Percentiles rank a stretch among this genome's conserved stretches.
Conservation (phyloP, 257 asterid genomes). For the Dorcoceras hygrometricum region DNA sequence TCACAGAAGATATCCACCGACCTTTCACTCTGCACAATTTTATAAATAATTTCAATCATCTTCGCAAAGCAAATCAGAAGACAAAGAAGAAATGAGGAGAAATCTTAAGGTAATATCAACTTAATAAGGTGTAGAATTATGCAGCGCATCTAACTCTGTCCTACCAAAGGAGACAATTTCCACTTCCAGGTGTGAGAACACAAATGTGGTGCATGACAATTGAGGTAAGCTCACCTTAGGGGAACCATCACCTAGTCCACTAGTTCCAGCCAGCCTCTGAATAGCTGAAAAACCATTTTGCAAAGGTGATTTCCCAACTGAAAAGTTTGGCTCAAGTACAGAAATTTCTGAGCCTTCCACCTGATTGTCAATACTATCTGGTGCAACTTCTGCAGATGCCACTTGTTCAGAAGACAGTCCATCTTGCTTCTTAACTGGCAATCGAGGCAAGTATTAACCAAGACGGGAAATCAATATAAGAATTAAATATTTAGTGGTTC, state of each 20-base stretch:
- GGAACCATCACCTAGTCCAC: constrained; percentile 90
- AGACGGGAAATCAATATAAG: constrained; percentile 21
- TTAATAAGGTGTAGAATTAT: not conserved
- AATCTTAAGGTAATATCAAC: not conserved
- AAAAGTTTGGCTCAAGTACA: constrained; percentile 59
- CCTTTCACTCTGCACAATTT: constrained; percentile 74
- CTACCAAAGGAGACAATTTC: not conserved
- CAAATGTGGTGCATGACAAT: constrained; percentile 10
- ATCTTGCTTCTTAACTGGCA: constrained; percentile 41
- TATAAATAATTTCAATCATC: constrained; percentile 21
- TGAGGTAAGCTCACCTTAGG: constrained; percentile 64
- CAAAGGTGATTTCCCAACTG: constrained; percentile 81
- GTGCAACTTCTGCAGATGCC: constrained; percentile 32
- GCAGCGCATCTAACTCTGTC: not conserved
- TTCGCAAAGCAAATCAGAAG: constrained; percentile 17
- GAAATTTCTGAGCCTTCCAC: constrained; percentile 47
- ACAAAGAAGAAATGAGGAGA: not conserved
- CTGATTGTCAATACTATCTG: constrained; percentile 35
- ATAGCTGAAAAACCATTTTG: constrained; percentile 48
- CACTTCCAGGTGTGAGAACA: not conserved
- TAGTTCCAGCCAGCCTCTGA: constrained; percentile 53
- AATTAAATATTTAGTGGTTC: not conserved
- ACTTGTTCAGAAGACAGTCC: constrained; percentile 37
- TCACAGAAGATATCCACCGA: constrained; percentile 77
- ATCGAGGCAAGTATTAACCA: constrained; percentile 20